Base-by-base conservation (phyloP, 306 rosid species). In the Ziziphus jujuba region DNA sequence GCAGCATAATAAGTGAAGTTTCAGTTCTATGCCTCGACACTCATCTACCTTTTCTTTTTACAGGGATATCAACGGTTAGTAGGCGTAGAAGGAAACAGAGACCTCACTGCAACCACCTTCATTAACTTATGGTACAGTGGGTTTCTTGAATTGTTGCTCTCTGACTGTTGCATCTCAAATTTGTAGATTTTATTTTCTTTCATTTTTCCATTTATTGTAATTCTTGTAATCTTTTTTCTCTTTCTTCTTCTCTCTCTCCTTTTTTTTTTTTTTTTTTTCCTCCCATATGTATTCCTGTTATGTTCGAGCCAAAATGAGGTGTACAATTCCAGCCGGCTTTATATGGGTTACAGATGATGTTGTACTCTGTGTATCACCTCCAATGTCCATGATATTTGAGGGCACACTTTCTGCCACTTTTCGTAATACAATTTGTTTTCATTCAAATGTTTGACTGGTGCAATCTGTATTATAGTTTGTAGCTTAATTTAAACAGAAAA, bases 261-360 rank as follows among this genome's bases (percentile, higher is more conserved):
- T 75, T 72, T 73, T 71, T 51, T 64, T 50, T 65, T 75, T 77
- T 59, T 28, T 10, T 65, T 71, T 53, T 59, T 57, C 28, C 53
- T 6, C 77, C 77, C 59, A 44, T 81, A 70, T 73, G 83, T 80
- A 68, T 76, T 77, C 72, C 65, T 61, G 63, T 73, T 70, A 61
- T 67, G 68, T 43, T 75, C 54, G 54, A 52, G 84, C 63, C 71
- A 72, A 61, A 82, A 20, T 70, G 79, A 69, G 79, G 67, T 78
- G 84, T 77, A 79, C 78, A 80, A 71, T 79, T 78, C 83, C 45
- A 78, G 77, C 72, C 72, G 77, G 81, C 71, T 23, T n/a, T 81
- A 67, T 33, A 31, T 22, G 63, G 45, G 57, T 47, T 74, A 76
- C 59, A 35, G 61, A 72, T 72, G 72, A 71, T 66, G 53, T 59